A percentile compares a stretch with the other conserved stretches of the same genome.
phyloP scores from a whole-genome alignment of 768 basidiomycete species.

The Nidularia pulvinata region DNA sequence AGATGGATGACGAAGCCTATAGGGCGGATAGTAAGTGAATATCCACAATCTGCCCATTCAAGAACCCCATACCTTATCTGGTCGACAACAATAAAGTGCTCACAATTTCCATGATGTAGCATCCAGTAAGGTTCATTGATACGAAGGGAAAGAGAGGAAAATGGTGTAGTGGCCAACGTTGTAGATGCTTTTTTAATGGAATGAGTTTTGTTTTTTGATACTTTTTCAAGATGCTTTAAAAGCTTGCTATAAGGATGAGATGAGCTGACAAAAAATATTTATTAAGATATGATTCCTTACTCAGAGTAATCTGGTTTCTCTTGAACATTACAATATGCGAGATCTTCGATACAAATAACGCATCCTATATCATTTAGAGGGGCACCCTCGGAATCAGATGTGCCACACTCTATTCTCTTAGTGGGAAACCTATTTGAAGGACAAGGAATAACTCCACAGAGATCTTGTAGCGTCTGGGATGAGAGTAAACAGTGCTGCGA shows the following conservation, averaged over 20 bases:
- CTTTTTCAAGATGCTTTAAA: conserved; percentile 31
- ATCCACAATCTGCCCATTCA: background rate
- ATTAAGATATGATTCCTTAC: conserved; percentile 20
- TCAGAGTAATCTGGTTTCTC: conserved; percentile 53
- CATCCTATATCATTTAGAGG: conserved; percentile 24
- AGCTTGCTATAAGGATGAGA: conserved; percentile 37
- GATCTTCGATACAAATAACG: conserved; percentile 62
- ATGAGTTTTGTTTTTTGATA: conserved; percentile 22
- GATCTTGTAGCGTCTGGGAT: conserved; percentile 70
- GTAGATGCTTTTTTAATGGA: conserved; percentile 34
- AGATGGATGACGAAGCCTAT: conserved; percentile 55
- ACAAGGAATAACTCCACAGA: conserved; percentile 63
- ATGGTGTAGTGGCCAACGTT: conserved; percentile 42
- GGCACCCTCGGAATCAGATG: conserved; percentile 4
- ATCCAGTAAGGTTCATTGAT: conserved; percentile 83
- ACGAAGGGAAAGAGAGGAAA: conserved; percentile 57
- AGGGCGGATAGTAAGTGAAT: background rate
- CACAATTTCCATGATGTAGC: conserved; percentile 79
- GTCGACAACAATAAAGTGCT: conserved; percentile 75
- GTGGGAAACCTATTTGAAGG: conserved; percentile 50
- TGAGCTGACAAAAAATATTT: background rate
- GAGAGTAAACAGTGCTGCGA: conserved; percentile 72
- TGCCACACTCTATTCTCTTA: conserved; percentile 34
- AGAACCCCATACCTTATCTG: conserved; percentile 57
- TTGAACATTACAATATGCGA: conserved; percentile 56